Evolutionary conservation across 2,329 filamentous ascomycete species (phyloP), one percentile per base, ranked within the genome.

Genomic region (Geoglossum cookeanum): DNA sequence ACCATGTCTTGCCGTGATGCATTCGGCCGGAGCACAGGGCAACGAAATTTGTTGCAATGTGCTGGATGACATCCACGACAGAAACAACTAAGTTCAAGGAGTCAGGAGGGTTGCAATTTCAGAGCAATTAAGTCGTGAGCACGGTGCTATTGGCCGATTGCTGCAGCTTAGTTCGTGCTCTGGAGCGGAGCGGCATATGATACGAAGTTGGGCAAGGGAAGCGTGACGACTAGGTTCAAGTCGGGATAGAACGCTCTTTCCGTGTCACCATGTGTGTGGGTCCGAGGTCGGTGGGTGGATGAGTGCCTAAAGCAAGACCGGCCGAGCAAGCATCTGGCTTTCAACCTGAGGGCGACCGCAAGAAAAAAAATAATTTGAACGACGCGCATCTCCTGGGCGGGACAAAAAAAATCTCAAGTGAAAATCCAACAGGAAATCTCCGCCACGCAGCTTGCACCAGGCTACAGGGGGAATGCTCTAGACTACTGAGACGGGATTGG

Each of bases 191-290:
- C 49, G 49, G 49, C 49, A 53, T 53, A 53, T 53, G 49, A 53
- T 53, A 53, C 30, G 49, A 53, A 53, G 49, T 35, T 35, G 30
- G 48, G 33, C 49, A 35, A 35, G 49, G 49, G 49, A 53, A 53
- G 49, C 49, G 49, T 53, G 49, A 53, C 33, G 49, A 53, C 49
- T 53, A 35, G 49, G 49, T 53, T 53, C 15, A 53, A 35, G 33
- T 32, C 33, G 30, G 30, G 49, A 35, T 32, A 37, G 49, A 37
- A 35, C 29, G 33, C 30, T 13, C n/a, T 35, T 53, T 35, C 49
- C 49, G 49, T 53, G 49, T 53, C 49, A 53, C 49, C 49, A 53
- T 37, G 49, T 53, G 49, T 53, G 49, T 53, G 49, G 49, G 49
- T 53, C 49, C 49, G 49, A 32, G 49, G 33, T 35, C 49, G 49